Conservation (phyloP, 169 alveolate genomes). For the Plasmodium knowlesi region DNA sequence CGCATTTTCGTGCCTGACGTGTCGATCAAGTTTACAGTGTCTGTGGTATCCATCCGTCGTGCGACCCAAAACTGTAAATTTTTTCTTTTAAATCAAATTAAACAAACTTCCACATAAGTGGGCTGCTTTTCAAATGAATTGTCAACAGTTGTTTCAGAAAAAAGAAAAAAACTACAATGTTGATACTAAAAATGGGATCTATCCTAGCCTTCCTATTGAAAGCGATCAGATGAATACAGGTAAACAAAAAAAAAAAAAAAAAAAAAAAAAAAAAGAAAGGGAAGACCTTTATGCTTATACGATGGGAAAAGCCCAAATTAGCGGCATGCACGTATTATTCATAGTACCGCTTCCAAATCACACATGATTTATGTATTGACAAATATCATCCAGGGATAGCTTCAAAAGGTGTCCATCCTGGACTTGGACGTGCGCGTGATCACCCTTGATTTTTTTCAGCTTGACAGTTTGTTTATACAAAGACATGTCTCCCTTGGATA, state of each 20-base stretch:
- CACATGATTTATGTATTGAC: constrained; percentile 26
- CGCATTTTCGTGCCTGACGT: not conserved
- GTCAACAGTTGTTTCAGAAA: not conserved
- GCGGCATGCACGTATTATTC: not conserved
- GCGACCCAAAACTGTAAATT: not conserved
- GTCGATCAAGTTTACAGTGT: not conserved
- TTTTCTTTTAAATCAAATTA: constrained; percentile 1
- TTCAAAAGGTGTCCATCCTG: constrained; percentile 8
- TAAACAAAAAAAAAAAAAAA: not conserved
- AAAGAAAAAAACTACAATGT: not conserved
- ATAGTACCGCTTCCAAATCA: constrained; percentile 2
- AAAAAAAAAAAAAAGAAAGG: not conserved
- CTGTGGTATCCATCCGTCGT: not conserved
- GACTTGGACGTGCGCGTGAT: constrained; percentile 8
- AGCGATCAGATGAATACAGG: not conserved
- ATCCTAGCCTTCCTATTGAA: not conserved
- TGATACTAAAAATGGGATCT: not conserved
- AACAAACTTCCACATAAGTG: not conserved
- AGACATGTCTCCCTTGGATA: not conserved
- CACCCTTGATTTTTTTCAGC: constrained; percentile 26
- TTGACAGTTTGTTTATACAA: constrained; percentile 52
- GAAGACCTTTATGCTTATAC: not conserved
- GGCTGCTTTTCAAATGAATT: not conserved
- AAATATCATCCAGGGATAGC: constrained; percentile 61
- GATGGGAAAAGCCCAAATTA: not conserved